A percentile compares a stretch with the other conserved stretches of the same genome.
phyloP scores from a whole-genome alignment of 2,329 filamentous ascomycete species.

The Microsporum ferrugineum region DNA sequence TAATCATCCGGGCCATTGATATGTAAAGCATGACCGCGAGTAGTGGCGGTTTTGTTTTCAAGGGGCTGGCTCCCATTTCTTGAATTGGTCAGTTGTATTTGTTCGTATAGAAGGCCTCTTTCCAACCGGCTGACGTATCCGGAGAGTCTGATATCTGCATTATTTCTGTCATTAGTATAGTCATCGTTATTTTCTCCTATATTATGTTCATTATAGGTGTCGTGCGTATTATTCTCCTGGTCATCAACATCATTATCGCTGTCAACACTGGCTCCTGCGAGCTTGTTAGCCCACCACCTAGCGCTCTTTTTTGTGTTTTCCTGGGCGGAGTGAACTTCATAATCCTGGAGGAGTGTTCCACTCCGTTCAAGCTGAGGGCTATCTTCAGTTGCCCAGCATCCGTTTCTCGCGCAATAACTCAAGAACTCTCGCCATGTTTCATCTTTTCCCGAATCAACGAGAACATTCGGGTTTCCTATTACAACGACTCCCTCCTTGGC shows the following conservation, averaged over 20 bases:
- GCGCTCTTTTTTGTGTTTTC: background rate
- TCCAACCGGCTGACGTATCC: constrained; percentile 20
- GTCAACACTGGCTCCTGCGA: constrained; percentile 2
- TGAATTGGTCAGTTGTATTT: background rate
- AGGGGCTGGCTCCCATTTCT: background rate
- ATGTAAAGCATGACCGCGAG: background rate
- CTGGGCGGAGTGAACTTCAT: background rate
- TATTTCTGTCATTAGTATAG: background rate
- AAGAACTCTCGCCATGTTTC: constrained; percentile 29
- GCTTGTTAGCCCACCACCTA: constrained; percentile 1
- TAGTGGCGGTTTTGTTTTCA: background rate
- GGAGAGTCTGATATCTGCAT: constrained; percentile 14
- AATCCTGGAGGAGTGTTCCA: background rate
- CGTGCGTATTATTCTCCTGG: background rate
- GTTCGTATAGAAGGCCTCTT: constrained; percentile 17
- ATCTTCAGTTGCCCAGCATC: constrained; percentile 20
- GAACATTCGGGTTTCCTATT: constrained; percentile 30
- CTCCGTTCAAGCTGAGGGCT: background rate
- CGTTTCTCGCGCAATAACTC: constrained; percentile 30
- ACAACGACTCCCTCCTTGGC: constrained; percentile 35
- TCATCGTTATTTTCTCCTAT: constrained; percentile 5
- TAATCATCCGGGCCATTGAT: constrained; percentile 9
- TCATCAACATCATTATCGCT: constrained; percentile 7
- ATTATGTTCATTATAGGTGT: background rate
- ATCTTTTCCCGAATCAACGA: constrained; percentile 23